A percentile compares a stretch with the other conserved stretches of the same genome.
phyloP scores from a whole-genome alignment of 2,329 filamentous ascomycete genomes.

The Xylariomycetidae sp. region DNA sequence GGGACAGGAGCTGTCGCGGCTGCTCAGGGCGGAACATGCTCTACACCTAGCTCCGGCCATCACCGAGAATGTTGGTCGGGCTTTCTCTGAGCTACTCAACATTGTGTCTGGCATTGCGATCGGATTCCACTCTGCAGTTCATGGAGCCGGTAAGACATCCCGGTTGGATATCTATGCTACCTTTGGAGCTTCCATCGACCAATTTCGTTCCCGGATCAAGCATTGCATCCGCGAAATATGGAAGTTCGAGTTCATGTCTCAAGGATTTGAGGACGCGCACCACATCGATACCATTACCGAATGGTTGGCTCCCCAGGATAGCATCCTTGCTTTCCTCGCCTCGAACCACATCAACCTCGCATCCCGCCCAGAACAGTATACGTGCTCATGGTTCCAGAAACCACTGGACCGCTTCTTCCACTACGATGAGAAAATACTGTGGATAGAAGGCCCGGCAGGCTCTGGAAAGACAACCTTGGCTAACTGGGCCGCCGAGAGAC shows the following conservation, averaged over 20 bases:
- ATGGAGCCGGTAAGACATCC: constrained; percentile 5
- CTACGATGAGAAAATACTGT: constrained; percentile 8
- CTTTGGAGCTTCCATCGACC: constrained; percentile 10
- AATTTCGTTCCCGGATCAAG: constrained; percentile 8
- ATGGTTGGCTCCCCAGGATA: constrained; percentile 11
- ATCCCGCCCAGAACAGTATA: constrained; percentile 10
- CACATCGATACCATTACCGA: constrained; percentile 9
- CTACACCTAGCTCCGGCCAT: constrained; percentile 7
- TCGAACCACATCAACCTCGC: constrained; percentile 12
- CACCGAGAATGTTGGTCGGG: constrained; percentile 9
- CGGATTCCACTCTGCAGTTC: constrained; percentile 7
- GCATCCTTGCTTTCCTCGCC: constrained; percentile 10
- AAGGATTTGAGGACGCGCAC: constrained; percentile 8
- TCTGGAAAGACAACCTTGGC: constrained; percentile 12
- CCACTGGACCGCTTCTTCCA: constrained; percentile 13
- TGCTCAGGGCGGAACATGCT: constrained; percentile 9
- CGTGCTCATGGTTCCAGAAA: constrained; percentile 12
- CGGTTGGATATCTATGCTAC: constrained; percentile 8
- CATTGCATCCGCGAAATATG: constrained; percentile 9
- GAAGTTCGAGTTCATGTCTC: constrained; percentile 9
- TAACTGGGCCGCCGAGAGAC: constrained; percentile 10
- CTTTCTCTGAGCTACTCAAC: constrained; percentile 11
- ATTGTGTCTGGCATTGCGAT: constrained; percentile 11
- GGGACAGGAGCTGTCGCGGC: constrained; percentile 9
- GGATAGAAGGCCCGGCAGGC: constrained; percentile 9